Conservation (phyloP, 805 yeast species). For the Kluyveromyces aestuarii region DNA sequence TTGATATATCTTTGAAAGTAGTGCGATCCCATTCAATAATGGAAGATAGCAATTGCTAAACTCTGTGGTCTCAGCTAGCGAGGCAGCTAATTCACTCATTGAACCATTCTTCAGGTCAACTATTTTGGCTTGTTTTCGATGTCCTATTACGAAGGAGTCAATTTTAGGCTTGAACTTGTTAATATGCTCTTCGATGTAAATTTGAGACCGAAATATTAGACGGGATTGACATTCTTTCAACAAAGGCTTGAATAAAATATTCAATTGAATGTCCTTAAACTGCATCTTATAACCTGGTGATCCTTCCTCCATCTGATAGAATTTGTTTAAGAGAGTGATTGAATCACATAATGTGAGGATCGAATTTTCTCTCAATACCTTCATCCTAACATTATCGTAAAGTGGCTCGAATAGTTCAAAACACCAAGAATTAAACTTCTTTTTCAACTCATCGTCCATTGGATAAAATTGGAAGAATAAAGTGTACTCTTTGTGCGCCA, state of each 20-base stretch:
- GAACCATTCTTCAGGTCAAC: constrained; percentile 11
- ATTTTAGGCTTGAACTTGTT: constrained; percentile 56
- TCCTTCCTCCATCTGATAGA: constrained; percentile 53
- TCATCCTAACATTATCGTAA: constrained; percentile 58
- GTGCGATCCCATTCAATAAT: constrained; percentile 52
- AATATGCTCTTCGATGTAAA: constrained; percentile 59
- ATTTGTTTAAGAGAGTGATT: constrained; percentile 58
- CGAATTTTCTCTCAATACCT: constrained; percentile 60
- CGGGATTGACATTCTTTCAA: constrained; percentile 72
- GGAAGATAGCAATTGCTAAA: constrained; percentile 58
- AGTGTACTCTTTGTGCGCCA: constrained; percentile 51
- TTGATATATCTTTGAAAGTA: constrained; percentile 72
- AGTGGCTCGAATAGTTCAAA: constrained; percentile 64
- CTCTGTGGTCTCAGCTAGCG: constrained; percentile 1
- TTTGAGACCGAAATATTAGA: constrained; percentile 69
- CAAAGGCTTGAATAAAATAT: constrained; percentile 58
- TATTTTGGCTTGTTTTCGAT: constrained; percentile 23
- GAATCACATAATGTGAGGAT: constrained; percentile 67
- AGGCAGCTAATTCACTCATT: constrained; percentile 7
- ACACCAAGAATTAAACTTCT: constrained; percentile 46
- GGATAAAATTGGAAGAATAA: constrained; percentile 50
- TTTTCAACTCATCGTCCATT: constrained; percentile 26
- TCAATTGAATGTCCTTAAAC: constrained; percentile 35
- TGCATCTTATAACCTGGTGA: constrained; percentile 23
- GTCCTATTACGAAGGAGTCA: constrained; percentile 57